These are phyloP conservation scores for Nakataea oryzae DNA, from an alignment of 2,329 filamentous ascomycete species.

Conservation along the genomic window DNA sequence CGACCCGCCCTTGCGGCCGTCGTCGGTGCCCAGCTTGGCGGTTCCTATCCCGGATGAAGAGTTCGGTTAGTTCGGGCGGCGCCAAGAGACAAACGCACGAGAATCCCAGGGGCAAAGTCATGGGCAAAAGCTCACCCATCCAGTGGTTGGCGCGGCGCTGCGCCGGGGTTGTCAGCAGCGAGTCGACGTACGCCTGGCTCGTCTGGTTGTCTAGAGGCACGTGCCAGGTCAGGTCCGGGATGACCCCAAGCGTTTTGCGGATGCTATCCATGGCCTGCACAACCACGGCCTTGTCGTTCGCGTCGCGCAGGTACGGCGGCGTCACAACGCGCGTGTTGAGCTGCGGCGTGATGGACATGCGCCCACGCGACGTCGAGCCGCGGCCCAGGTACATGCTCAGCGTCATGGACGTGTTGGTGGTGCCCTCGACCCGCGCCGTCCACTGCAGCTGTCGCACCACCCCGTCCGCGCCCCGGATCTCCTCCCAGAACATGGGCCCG, in stretches of 20 bases:
- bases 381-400: slow-evolving; percentile 39
- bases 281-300: slow-evolving; percentile 46
- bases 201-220: slow-evolving; percentile 35
- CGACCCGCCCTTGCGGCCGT: slow-evolving; percentile 34
- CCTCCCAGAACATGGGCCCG: slow-evolving; percentile 36
- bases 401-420: slow-evolving; percentile 15
- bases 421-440: slow-evolving; percentile 53
- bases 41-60: slow-evolving; percentile 24
- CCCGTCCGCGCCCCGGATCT: slow-evolving; percentile 46
- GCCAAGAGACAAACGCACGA: background rate
- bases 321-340: slow-evolving; percentile 44
- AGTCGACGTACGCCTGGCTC: slow-evolving; percentile 39
- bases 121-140: slow-evolving; percentile 21
- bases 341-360: slow-evolving; percentile 44
- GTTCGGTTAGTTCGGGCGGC: background rate
- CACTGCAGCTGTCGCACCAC: slow-evolving; percentile 55
- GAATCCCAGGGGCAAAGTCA: background rate
- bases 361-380: slow-evolving; percentile 44
- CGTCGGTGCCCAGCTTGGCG: slow-evolving; percentile 42
- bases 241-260: slow-evolving; percentile 34
- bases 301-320: slow-evolving; percentile 41
- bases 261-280: slow-evolving; percentile 47
- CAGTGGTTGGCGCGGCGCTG: slow-evolving; percentile 31
- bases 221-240: slow-evolving; percentile 37
- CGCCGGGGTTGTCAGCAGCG: slow-evolving; percentile 9